A percentile compares a stretch with the other conserved stretches of the same genome.
Evolutionary conservation across 2,329 filamentous ascomycete genomes (phyloP).

Genomic region (Penicillium sp.): DNA sequence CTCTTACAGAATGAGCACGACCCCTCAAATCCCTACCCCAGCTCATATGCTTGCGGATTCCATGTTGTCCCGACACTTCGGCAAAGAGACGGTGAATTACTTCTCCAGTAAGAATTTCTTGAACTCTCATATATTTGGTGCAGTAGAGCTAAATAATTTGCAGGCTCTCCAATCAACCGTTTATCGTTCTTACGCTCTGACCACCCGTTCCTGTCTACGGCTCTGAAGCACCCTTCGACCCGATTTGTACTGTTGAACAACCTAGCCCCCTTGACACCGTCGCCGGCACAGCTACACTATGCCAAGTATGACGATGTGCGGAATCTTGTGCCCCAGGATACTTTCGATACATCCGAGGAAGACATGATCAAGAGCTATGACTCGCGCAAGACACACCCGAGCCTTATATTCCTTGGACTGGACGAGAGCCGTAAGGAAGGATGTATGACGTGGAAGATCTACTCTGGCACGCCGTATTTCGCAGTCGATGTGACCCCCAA

Average conservation of each 20-base stretch:
- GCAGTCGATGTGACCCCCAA: slow-evolving; percentile 83
- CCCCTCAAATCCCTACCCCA: slow-evolving; percentile 54
- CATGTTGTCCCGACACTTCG: slow-evolving; percentile 51
- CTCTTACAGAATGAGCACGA: slow-evolving; percentile 29
- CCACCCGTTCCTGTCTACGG: slow-evolving; percentile 49
- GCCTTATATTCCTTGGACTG: slow-evolving; percentile 81
- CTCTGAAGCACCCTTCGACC: slow-evolving; percentile 49
- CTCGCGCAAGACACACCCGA: slow-evolving; percentile 64
- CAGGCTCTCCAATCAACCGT: slow-evolving; percentile 52
- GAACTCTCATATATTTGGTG: not conserved
- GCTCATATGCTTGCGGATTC: slow-evolving; percentile 61
- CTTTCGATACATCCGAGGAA: slow-evolving; percentile 70
- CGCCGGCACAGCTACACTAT: slow-evolving; percentile 64
- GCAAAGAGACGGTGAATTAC: slow-evolving; percentile 53
- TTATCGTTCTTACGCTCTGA: slow-evolving; percentile 52
- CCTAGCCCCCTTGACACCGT: slow-evolving; percentile 69
- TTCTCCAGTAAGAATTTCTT: slow-evolving; percentile 46
- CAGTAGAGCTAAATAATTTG: not conserved
- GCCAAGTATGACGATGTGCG: slow-evolving; percentile 68
- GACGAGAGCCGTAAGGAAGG: slow-evolving; percentile 61
- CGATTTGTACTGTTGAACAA: slow-evolving; percentile 76
- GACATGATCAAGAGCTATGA: slow-evolving; percentile 72
- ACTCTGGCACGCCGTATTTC: slow-evolving; percentile 80
- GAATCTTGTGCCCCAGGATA: slow-evolving; percentile 67
- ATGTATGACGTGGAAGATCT: slow-evolving; percentile 53